Conservation (phyloP, 2,329 filamentous ascomycete species). For the Botrytis cinerea region DNA sequence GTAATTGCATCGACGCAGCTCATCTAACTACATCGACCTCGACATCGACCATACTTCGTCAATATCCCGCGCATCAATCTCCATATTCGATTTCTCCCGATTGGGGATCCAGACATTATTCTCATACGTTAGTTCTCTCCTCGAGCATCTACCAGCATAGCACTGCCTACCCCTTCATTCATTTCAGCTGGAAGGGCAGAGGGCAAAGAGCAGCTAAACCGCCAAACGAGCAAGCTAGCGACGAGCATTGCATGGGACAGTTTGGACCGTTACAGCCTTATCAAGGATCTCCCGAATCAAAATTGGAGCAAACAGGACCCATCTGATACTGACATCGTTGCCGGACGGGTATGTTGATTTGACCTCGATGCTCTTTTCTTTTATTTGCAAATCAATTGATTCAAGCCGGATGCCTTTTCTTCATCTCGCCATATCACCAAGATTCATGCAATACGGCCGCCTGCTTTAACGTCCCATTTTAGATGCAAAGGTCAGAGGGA, state of each 20-base stretch:
- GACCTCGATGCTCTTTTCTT: background rate
- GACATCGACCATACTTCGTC: background rate
- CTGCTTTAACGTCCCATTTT: background rate
- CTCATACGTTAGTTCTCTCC: background rate
- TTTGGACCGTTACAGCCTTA: slow-evolving; percentile 4
- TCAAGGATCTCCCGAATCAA: slow-evolving; percentile 11
- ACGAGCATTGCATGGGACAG: background rate
- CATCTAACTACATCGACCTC: background rate
- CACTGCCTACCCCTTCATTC: slow-evolving; percentile 8
- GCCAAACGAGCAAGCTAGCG: background rate
- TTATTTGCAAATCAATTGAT: background rate
- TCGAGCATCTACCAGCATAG: background rate
- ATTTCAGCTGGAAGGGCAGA: background rate
- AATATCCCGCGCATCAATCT: slow-evolving; percentile 5
- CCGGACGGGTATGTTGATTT: slow-evolving; percentile 4
- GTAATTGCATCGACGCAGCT: too few species aligned
- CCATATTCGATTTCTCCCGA: slow-evolving; percentile 4
- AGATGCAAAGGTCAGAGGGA: background rate
- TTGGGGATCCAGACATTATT: background rate
- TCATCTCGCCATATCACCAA: background rate
- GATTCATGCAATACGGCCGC: background rate
- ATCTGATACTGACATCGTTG: slow-evolving; percentile 4
- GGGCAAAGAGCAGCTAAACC: background rate
- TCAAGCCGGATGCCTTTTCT: background rate
- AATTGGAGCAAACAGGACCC: background rate